Evolutionary conservation across 1,284 basidiomycete species (phyloP).

Genomic region (Ustilago tritici): DNA sequence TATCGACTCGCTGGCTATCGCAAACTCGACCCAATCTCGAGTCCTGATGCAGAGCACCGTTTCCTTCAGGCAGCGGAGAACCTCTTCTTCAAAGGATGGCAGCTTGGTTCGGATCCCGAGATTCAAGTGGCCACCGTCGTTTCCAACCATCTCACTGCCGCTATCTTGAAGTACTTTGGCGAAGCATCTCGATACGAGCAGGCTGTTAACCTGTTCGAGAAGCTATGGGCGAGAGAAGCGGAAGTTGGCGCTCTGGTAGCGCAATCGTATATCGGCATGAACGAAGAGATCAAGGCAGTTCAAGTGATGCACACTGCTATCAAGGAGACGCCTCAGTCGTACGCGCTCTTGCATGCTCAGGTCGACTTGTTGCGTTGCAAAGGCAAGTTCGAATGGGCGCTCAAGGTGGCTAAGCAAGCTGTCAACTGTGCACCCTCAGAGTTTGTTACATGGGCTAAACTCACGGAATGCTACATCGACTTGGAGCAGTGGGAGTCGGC

Average conservation of each 20-base stretch:
- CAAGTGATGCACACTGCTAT: constrained; percentile 91
- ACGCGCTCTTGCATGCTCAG: constrained; percentile 92
- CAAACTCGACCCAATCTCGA: constrained; percentile 93
- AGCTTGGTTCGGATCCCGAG: constrained; percentile 96
- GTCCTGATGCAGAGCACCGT: constrained; percentile 85
- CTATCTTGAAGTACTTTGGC: constrained; percentile 96
- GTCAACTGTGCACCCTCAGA: constrained; percentile 98
- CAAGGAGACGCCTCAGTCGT: constrained; percentile 86
- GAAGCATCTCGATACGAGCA: constrained; percentile 86
- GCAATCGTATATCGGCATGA: constrained; percentile 94
- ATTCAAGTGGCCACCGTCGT: constrained; percentile 98
- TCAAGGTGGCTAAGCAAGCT: constrained; percentile 88
- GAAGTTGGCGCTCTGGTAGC: constrained; percentile 91
- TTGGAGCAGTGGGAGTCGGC: constrained; percentile 86
- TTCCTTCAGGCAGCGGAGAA: constrained; percentile 92
- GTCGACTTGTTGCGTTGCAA: constrained; percentile 92
- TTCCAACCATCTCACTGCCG: constrained; percentile 94
- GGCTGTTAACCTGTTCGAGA: constrained; percentile 94
- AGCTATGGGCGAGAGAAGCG: constrained; percentile 84
- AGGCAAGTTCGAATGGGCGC: constrained; percentile 80
- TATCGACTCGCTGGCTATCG: constrained; percentile 93
- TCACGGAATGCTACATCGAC: constrained; percentile 94
- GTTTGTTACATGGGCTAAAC: constrained; percentile 98
- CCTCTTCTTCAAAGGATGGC: constrained; percentile 95
- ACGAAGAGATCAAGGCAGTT: constrained; percentile 95